Evolutionary conservation across 805 yeast species (phyloP).

Genomic region (Naumovozyma dairenensis): DNA sequence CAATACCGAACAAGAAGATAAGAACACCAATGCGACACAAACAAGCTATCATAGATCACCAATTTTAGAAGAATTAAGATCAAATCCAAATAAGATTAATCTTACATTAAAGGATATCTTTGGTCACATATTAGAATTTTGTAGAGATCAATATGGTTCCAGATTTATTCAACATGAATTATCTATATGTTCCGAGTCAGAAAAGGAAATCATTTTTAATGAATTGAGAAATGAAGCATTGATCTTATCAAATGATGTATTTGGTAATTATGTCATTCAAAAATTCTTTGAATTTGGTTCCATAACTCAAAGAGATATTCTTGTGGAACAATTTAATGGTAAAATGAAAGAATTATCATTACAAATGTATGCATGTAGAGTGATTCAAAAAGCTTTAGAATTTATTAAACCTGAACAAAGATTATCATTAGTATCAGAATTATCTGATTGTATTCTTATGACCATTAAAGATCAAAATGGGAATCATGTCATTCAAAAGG

Average conservation of each 20-base stretch:
- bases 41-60: slow-evolving; percentile 64
- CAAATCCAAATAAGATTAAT: slow-evolving; percentile 41
- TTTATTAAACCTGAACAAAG: slow-evolving; percentile 56
- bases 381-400: slow-evolving; percentile 88
- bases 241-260: slow-evolving; percentile 88
- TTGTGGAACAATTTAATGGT: slow-evolving; percentile 49
- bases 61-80: slow-evolving; percentile 72
- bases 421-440: slow-evolving; percentile 57
- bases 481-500: slow-evolving; percentile 93
- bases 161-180: slow-evolving; percentile 89
- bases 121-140: slow-evolving; percentile 83
- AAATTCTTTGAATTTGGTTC: slow-evolving; percentile 83
- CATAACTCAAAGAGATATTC: slow-evolving; percentile 52
- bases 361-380: slow-evolving; percentile 98
- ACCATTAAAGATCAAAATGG: slow-evolving; percentile 95
- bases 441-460: slow-evolving; percentile 48
- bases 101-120: slow-evolving; percentile 61
- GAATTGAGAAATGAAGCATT: slow-evolving; percentile 69
- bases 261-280: slow-evolving; percentile 95
- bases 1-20: slow-evolving; percentile 10
- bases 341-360: slow-evolving; percentile 65
- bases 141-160: slow-evolving; percentile 95
- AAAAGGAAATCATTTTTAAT: slow-evolving; percentile 71
- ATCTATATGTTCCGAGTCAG: slow-evolving; percentile 51
- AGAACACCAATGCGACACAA: slow-evolving; percentile 13